Percentiles rank a stretch among this genome's conserved stretches.
Conservation (phyloP, 805 yeast species). For the Lipomyces sp. region DNA sequence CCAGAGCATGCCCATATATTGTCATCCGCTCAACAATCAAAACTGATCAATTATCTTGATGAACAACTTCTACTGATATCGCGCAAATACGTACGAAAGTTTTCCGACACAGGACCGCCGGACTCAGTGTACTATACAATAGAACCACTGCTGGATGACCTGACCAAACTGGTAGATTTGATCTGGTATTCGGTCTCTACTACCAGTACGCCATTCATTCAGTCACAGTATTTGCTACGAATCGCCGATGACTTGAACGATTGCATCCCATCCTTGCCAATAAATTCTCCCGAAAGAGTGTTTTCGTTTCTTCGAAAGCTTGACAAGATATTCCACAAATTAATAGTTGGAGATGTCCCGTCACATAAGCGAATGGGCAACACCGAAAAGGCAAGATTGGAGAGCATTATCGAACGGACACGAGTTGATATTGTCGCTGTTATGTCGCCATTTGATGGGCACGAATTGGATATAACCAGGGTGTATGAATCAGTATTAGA, state of each 20-base stretch:
- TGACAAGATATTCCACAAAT: constrained; percentile 50
- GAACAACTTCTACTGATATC: constrained; percentile 58
- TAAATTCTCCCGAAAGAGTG: constrained; percentile 45
- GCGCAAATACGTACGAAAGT: constrained; percentile 55
- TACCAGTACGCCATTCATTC: constrained; percentile 53
- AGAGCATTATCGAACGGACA: constrained; percentile 59
- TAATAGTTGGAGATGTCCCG: constrained; percentile 48
- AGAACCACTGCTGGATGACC: constrained; percentile 51
- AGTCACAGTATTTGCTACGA: constrained; percentile 62
- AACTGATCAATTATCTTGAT: constrained; percentile 60
- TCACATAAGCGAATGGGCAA: constrained; percentile 47
- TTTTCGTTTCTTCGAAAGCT: constrained; percentile 49
- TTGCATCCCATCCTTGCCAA: constrained; percentile 47
- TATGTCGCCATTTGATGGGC: constrained; percentile 50
- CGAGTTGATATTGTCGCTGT: constrained; percentile 50
- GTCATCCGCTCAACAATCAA: constrained; percentile 56
- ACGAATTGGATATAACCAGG: constrained; percentile 52
- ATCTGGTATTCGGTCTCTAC: constrained; percentile 64
- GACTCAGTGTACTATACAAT: constrained; percentile 38
- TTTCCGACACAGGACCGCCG: constrained; percentile 35
- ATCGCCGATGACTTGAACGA: constrained; percentile 72
- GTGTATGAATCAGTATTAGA: constrained; percentile 54
- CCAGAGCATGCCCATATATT: neutral
- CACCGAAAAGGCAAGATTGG: constrained; percentile 59
- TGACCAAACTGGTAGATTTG: constrained; percentile 57